Conservation (phyloP, 306 rosid species). For the Quercus robur region DNA sequence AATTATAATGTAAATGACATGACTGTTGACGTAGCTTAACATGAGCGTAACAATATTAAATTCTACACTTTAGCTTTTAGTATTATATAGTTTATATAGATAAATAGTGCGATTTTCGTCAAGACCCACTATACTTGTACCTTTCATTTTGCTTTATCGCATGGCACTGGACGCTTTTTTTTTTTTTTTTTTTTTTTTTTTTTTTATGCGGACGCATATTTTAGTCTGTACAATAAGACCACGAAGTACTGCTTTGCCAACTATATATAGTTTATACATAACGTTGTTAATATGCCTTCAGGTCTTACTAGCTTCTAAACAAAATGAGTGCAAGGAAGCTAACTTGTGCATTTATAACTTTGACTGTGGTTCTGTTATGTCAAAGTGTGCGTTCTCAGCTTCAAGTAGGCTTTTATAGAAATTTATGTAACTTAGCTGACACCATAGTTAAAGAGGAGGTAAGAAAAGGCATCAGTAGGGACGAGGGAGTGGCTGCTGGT, state of each 20-base stretch:
- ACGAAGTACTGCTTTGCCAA: not conserved
- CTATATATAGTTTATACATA: constrained; percentile 25
- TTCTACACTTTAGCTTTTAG: no score
- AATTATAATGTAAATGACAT: no score
- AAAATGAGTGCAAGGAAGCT: constrained; percentile 40
- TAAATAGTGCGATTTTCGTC: constrained; percentile 8
- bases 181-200: no score
- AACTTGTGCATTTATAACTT: constrained; percentile 3
- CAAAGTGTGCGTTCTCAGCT: constrained; percentile 47
- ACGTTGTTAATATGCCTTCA: constrained; percentile 5
- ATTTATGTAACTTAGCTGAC: constrained; percentile 55
- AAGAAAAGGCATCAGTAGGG: constrained; percentile 16
- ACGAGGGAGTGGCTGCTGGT: constrained; percentile 64
- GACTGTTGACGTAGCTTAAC: rapidly evolving
- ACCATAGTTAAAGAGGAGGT: constrained; percentile 61
- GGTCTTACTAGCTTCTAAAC: constrained; percentile 9
- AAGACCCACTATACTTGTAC: constrained; percentile 29
- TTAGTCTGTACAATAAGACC: not conserved
- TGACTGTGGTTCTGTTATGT: constrained; percentile 23
- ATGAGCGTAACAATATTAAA: no score
- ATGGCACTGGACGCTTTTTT: not conserved
- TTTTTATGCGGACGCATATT: not conserved
- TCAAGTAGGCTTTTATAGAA: constrained; percentile 51
- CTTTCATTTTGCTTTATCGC: constrained; percentile 27
- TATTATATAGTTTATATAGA: no score